Conservation (phyloP, 805 yeast genomes). For the Ogataea methylovora region DNA sequence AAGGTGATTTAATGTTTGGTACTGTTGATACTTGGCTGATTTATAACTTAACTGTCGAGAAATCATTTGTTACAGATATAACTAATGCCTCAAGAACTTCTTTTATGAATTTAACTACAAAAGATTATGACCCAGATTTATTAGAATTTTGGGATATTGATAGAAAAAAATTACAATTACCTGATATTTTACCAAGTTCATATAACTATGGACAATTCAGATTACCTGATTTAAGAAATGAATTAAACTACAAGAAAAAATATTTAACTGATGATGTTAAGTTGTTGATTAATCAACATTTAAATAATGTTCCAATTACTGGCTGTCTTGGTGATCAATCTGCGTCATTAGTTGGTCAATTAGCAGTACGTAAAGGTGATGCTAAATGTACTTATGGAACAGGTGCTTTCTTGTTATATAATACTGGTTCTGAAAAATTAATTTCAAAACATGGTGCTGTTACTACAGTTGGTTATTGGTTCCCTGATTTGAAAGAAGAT, state of each 20-base stretch:
- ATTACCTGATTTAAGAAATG: constrained; percentile 41
- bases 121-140: constrained; percentile 68
- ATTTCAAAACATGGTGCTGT: constrained; percentile 74
- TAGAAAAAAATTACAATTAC: constrained; percentile 53
- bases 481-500: constrained; percentile 52
- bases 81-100: constrained; percentile 90
- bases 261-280: constrained; percentile 31
- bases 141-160: constrained; percentile 78
- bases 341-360: constrained; percentile 88
- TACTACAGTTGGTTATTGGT: constrained; percentile 88
- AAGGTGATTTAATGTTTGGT: constrained; percentile 75
- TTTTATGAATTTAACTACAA: constrained; percentile 74
- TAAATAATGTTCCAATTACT: constrained; percentile 64
- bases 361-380: constrained; percentile 74
- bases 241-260: constrained; percentile 5
- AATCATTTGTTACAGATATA: constrained; percentile 72
- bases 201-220: constrained; percentile 69
- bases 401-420: constrained; percentile 85
- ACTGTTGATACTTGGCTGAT: constrained; percentile 94
- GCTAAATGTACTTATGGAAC: constrained; percentile 97
- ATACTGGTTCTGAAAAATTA: constrained; percentile 71
- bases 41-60: constrained; percentile 69
- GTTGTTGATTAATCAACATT: constrained; percentile 36
- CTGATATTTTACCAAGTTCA: constrained; percentile 72
- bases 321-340: constrained; percentile 95